Evolutionary conservation across 257 asterid genomes (phyloP).

Genomic region (Mitragyna speciosa): DNA sequence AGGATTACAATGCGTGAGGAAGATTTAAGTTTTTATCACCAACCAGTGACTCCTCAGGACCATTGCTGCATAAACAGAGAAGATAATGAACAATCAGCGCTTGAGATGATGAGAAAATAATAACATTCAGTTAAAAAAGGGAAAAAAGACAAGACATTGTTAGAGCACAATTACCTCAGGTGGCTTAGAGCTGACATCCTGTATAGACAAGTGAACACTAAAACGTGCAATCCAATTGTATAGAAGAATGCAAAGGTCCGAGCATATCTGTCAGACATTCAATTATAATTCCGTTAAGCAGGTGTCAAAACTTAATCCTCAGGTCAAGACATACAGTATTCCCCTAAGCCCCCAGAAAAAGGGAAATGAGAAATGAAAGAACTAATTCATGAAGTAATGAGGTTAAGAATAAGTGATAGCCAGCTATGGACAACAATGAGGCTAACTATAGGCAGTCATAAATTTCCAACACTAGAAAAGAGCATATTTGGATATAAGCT

Average conservation of each 20-base stretch:
- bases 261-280: slow-evolving; percentile 60
- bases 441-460: background rate
- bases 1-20: slow-evolving; percentile 59
- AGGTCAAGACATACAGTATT: background rate
- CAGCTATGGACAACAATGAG: background rate
- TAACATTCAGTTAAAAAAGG: background rate
- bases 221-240: slow-evolving; percentile 87
- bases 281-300: slow-evolving; percentile 1
- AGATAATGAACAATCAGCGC: slow-evolving; percentile 19
- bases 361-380: background rate
- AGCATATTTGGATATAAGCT: background rate
- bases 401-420: background rate
- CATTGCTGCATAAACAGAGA: slow-evolving; percentile 61
- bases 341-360: no score
- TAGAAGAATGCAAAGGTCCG: slow-evolving; percentile 95
- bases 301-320: background rate
- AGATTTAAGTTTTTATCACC: slow-evolving; percentile 58
- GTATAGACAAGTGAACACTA: slow-evolving; percentile 95
- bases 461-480: background rate
- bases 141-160: background rate
- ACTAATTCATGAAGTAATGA: background rate
- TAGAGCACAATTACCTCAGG: slow-evolving; percentile 53
- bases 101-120: background rate
- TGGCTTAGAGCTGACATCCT: slow-evolving; percentile 96
- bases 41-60: slow-evolving; percentile 56